These are phyloP conservation scores for Karstenula rhodostoma DNA, from an alignment of 2,329 filamentous ascomycete genomes.

Conservation along the genomic window DNA sequence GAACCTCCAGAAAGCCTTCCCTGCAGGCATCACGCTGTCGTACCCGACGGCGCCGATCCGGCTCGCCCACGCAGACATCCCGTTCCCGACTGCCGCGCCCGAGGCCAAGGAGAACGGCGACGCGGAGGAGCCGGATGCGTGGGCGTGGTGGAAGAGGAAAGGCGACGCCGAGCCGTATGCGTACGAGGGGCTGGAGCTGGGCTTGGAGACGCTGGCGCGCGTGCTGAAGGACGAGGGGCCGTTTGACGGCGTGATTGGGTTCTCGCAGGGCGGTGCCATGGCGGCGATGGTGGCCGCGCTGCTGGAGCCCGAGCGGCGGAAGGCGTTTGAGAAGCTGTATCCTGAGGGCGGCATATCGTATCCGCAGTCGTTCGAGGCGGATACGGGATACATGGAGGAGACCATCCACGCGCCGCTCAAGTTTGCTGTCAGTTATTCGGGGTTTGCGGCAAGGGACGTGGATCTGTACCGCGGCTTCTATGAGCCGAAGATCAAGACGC, in stretches of 20 bases:
- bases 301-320: slow-evolving; percentile 65
- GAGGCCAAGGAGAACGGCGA: slow-evolving; percentile 40
- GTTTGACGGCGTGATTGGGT: slow-evolving; percentile 48
- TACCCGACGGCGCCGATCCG: slow-evolving; percentile 56
- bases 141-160: slow-evolving; percentile 83
- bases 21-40: slow-evolving; percentile 58
- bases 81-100: slow-evolving; percentile 56
- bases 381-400: slow-evolving; percentile 39
- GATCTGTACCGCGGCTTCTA: slow-evolving; percentile 73
- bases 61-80: slow-evolving; percentile 56
- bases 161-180: slow-evolving; percentile 61
- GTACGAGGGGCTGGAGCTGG: slow-evolving; percentile 75
- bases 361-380: slow-evolving; percentile 57
- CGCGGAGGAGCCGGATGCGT: slow-evolving; percentile 70
- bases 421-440: slow-evolving; percentile 80
- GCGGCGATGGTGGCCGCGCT: slow-evolving; percentile 76
- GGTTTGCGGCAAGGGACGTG: slow-evolving; percentile 72
- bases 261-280: slow-evolving; percentile 58
- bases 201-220: slow-evolving; percentile 68
- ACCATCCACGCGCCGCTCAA: slow-evolving; percentile 64
- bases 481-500: slow-evolving; percentile 77
- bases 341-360: slow-evolving; percentile 58
- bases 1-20: slow-evolving; percentile 76
- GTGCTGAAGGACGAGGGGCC: slow-evolving; percentile 41
- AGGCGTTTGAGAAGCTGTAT: slow-evolving; percentile 57